phyloP scores from a whole-genome alignment of 2,329 filamentous ascomycete species.

The Fusarium xyrophilum region DNA sequence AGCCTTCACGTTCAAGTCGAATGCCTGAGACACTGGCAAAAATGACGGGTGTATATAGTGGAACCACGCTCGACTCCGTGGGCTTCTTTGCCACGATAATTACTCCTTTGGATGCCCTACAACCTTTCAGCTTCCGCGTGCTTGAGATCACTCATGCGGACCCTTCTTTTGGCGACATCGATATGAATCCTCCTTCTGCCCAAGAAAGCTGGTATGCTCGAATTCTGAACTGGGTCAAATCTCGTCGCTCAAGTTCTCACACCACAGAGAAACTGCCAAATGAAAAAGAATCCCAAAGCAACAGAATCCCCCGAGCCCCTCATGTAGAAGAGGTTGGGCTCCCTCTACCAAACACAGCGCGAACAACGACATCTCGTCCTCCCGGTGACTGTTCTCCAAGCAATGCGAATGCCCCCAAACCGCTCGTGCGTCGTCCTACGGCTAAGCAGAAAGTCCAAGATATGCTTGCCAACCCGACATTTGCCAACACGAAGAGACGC shows the following conservation, averaged over 20 bases:
- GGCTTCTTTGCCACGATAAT: slow-evolving; percentile 70
- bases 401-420: slow-evolving; percentile 17
- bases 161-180: slow-evolving; percentile 20
- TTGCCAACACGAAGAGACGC: slow-evolving; percentile 47
- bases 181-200: slow-evolving; percentile 2
- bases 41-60: slow-evolving; percentile 65
- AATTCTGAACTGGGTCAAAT: slow-evolving; percentile 18
- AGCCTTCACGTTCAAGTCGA: slow-evolving; percentile 60
- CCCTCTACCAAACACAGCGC: slow-evolving; percentile 12
- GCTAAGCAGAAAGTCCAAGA: slow-evolving; percentile 52
- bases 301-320: slow-evolving; percentile 17
- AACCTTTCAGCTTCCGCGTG: slow-evolving; percentile 57
- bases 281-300: neutral
- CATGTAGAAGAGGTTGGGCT: slow-evolving; percentile 18
- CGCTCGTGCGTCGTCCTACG: slow-evolving; percentile 44
- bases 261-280: neutral
- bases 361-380: slow-evolving; percentile 10
- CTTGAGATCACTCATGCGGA: slow-evolving; percentile 56
- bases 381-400: neutral
- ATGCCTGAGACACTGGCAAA: slow-evolving; percentile 62
- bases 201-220: slow-evolving; percentile 15
- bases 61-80: slow-evolving; percentile 60
- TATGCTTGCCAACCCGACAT: slow-evolving; percentile 52
- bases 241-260: neutral
- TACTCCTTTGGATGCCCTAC: slow-evolving; percentile 59